Percentiles rank a stretch among this genome's conserved stretches.
Evolutionary conservation across 495 filamentous ascomycete genomes (phyloP).

Genomic region (Penicillium goetzii): DNA sequence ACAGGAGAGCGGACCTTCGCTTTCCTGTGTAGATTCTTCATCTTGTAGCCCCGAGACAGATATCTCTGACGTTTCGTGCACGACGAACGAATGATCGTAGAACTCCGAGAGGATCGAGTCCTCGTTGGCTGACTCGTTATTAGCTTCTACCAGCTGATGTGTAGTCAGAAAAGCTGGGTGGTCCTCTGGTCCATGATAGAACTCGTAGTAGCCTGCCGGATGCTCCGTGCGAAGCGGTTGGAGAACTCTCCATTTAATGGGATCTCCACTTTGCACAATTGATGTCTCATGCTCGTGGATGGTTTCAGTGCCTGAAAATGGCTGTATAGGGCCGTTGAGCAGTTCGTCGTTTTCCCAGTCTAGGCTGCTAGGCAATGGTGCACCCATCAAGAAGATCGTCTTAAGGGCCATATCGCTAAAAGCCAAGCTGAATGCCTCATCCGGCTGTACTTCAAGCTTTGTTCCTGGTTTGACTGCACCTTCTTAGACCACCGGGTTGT

Average conservation of each 20-base stretch:
- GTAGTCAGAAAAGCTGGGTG: slow-evolving; percentile 56
- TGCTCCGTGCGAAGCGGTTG: slow-evolving; percentile 22
- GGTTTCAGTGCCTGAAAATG: slow-evolving; percentile 43
- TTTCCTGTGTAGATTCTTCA: slow-evolving; percentile 34
- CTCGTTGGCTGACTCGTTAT: slow-evolving; percentile 25
- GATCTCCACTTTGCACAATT: slow-evolving; percentile 11
- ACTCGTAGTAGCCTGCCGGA: slow-evolving; percentile 8
- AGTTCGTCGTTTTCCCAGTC: slow-evolving; percentile 59
- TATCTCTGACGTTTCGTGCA: slow-evolving; percentile 56
- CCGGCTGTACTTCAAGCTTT: neutral
- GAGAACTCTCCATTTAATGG: slow-evolving; percentile 50
- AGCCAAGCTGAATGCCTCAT: neutral
- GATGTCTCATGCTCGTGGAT: slow-evolving; percentile 8
- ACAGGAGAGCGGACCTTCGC: slow-evolving; percentile 31
- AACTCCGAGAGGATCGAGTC: slow-evolving; percentile 61
- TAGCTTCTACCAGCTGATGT: slow-evolving; percentile 39
- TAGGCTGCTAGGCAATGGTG: slow-evolving; percentile 57
- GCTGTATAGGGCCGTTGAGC: slow-evolving; percentile 50
- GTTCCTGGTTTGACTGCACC: neutral
- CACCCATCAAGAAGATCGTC: slow-evolving; percentile 64
- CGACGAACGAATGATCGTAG: slow-evolving; percentile 71
- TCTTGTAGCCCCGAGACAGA: slow-evolving; percentile 26
- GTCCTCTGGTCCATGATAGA: slow-evolving; percentile 28
- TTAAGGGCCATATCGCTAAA: slow-evolving; percentile 46
- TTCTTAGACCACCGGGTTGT: neutral